Base-by-base conservation (phyloP, 345 rosid species). In the Syzygium oleosum region DNA sequence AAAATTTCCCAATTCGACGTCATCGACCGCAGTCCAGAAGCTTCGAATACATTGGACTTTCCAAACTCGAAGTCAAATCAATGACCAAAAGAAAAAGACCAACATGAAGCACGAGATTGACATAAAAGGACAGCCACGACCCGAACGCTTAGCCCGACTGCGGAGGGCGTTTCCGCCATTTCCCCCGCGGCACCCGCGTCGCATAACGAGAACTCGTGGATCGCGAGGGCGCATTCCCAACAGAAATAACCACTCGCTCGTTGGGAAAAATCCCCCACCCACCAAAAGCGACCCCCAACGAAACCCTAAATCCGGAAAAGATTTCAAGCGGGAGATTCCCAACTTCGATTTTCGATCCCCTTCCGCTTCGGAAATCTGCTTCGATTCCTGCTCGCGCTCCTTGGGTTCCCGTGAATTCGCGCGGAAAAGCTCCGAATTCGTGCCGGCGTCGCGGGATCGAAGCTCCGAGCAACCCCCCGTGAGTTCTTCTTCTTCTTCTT, bases 81-180 rank as follows among this genome's bases (percentile, higher is more conserved):
- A 7, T 2, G 80, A 38, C 80, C 4, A 25, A n/a, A 73, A 19
- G 8, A 2, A 19, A 4, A 16, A 8, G 22, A 1, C 78, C 0
- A 31, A 17, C 52, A 14, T 14, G 65, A 17, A 9, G 49, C 22
- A 22, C 29, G 5, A 73, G 7, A 73, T 38, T 73, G 80, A 73
- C 80, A 22, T 38, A 19, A 73, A 73, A 73, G 80, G 80, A 19
- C 80, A 73, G 46, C 25, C 4, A 11, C 19, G 5, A 10, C 4
- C 5, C 14, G 2, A 5, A 0, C 27, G 25, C 41, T 0, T 0
- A 73, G 49, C 0, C 8, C 2, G 3, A 6, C 1, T 12, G 4
- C 1, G 80, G 19, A 38, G 49, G 80, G 80, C 13, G 80, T 38
- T 73, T 19, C 4, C 27, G 80, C 38, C 80, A 73, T 73, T 73